Conservation (phyloP, 345 rosid genomes). For the Dovyalis caffra region DNA sequence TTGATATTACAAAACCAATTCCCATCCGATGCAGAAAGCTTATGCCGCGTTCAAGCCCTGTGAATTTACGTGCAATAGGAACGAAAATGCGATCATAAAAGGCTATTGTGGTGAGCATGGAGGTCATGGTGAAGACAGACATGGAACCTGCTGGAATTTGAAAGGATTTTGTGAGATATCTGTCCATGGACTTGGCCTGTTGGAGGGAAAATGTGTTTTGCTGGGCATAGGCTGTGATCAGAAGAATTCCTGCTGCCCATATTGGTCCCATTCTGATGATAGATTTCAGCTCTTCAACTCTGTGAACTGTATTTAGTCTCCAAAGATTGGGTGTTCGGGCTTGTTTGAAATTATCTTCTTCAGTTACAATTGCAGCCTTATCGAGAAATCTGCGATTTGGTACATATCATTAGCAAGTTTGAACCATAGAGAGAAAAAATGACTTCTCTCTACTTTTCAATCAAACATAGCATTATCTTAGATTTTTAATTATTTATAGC, state of each 20-base stretch:
- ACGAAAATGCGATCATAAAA: conserved; percentile 69
- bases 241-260: conserved; percentile 81
- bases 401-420: too few relatives aligned
- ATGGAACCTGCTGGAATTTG: conserved; percentile 85
- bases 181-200: conserved; percentile 86
- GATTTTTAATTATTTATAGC: too few relatives aligned
- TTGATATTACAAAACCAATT: conserved; percentile 65
- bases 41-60: conserved; percentile 83
- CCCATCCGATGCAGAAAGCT: conserved; percentile 81
- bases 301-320: conserved; percentile 78
- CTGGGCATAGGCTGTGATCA: conserved; percentile 76
- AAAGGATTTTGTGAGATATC: conserved; percentile 60
- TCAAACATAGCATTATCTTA: too few relatives aligned
- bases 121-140: conserved; percentile 72
- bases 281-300: conserved; percentile 82
- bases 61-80: conserved; percentile 48
- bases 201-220: conserved; percentile 80
- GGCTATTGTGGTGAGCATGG: conserved; percentile 68
- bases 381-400: conserved; percentile 57
- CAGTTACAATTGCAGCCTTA: conserved; percentile 69
- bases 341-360: conserved; percentile 47
- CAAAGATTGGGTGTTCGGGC: conserved; percentile 54
- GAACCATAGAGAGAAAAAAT: too few relatives aligned
- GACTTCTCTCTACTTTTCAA: too few relatives aligned
- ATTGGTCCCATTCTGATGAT: conserved; percentile 86